Evolutionary conservation across 176 grass and related monocot species (phyloP).

Genomic region (Bothriochloa decipiens): DNA sequence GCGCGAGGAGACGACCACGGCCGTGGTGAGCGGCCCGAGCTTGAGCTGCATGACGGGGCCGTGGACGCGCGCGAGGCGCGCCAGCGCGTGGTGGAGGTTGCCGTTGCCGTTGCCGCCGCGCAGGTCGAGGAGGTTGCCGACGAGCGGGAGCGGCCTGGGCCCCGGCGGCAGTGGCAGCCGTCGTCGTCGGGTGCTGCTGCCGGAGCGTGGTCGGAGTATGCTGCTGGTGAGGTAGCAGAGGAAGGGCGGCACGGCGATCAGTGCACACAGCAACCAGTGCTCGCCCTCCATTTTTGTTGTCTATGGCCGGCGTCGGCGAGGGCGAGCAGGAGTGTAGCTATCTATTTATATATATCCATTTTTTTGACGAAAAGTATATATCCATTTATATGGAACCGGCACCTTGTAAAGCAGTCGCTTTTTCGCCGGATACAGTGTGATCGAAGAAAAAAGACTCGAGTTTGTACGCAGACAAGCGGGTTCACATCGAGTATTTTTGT

Average conservation of each 20-base stretch:
- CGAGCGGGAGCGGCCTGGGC: slow-evolving; percentile 33
- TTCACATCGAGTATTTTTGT: too few relatives aligned
- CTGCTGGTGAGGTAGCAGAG: slow-evolving; percentile 19
- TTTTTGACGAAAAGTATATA: too few relatives aligned
- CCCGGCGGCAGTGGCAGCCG: neutral
- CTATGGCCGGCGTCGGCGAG: neutral
- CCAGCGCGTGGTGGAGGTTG: slow-evolving; percentile 41
- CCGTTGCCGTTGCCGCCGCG: neutral
- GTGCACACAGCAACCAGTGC: neutral
- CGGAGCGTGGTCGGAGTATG: neutral
- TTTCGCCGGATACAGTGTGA: too few relatives aligned
- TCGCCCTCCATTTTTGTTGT: neutral
- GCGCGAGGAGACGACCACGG: slow-evolving; percentile 51
- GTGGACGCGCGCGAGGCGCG: slow-evolving; percentile 30
- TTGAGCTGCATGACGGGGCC: slow-evolving; percentile 52
- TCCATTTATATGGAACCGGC: too few relatives aligned
- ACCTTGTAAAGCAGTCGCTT: too few relatives aligned
- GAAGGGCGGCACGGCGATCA: neutral
- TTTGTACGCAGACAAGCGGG: too few relatives aligned
- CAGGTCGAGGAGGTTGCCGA: slow-evolving; percentile 48
- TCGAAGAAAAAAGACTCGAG: too few relatives aligned
- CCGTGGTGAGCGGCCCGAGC: slow-evolving; percentile 34
- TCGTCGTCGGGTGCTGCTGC: too few relatives aligned
- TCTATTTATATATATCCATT: too few relatives aligned
- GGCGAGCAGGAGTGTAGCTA: neutral